Base-by-base conservation (phyloP, 495 filamentous ascomycete genomes). In the Aspergillus affinis region DNA sequence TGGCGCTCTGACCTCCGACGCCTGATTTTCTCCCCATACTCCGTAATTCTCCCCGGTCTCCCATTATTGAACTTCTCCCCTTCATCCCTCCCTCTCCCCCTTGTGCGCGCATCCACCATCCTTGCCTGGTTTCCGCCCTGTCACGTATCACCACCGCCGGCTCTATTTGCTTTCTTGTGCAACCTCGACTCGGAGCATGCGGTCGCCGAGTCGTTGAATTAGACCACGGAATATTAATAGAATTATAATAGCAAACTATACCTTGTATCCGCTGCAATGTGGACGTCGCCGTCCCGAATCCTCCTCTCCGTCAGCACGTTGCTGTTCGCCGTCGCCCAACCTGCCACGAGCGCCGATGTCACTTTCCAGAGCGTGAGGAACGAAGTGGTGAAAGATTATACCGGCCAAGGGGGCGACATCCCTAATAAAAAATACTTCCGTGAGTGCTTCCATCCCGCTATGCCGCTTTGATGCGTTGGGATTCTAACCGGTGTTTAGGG, bases 371-470 rank as follows among this genome's bases (percentile, higher is more conserved):
- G 73, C 44, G 76, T 81, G 51, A 67, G 79, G 55, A 66, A 74
- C 12, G 69, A 61, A 48, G 64, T 78, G 60, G 75, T 71, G 45
- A 76, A 80, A 51, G 78, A 82, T 47, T 81, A 79, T 67, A 76
- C 77, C 51, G 80, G 77, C 27, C 72, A 67, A 55, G 68, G 64
- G 32, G 73, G 74, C 4, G 78, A 82, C 66, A 78, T 78, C 6
- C 73, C 67, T 13, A 68, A 65, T n/a, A 44, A 58, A 27, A 86
- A 87, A 76, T 86, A 86, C 63, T 87, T 86, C 67, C 79, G 83
- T 87, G 68, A 73, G 84, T 79, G 7, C 15, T 36, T 23, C 23
- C 45, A 58, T 21, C 10, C 23, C 15, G 18, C 30, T 36, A 57
- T 52, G 27, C 30, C 6, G 41, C 17, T 52, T 23, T 54, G 36